Base-by-base conservation (phyloP, 2,329 filamentous ascomycete genomes). In the Tolypocladium ovalisporum region DNA sequence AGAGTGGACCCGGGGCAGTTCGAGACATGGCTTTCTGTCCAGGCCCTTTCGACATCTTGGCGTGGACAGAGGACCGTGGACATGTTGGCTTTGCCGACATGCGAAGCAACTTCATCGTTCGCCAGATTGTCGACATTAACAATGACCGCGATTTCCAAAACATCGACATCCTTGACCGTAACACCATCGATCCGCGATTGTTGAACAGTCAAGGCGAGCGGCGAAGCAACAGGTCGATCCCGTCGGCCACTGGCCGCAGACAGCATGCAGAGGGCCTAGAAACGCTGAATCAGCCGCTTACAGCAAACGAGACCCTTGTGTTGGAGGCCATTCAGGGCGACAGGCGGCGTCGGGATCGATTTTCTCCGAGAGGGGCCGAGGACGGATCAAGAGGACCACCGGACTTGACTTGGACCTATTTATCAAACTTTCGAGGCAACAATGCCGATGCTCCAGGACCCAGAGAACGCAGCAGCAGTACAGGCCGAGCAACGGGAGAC, bases 1-100 rank as follows among this genome's bases (percentile, higher is more conserved):
- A 82, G 59, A 79, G 77, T n/a, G 80, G 83, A 27, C 79, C 82
- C 24, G 93, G 93, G 49, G 91, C 93, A 36, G 85, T 97, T 56
- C 83, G 94, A 60, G 90, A 91, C 60, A 95, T 97, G 88, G 81
- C 87, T 1, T 99, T 99, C 68, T 91, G 89, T 5, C 92, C 93
- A 0, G 88, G 89, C 1, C 90, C 92, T 0, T 93, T 87, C 77
- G 93, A 97, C 68, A 81, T 99, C 22, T 76, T 99, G 44, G 88
- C 95, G 8, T 97, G 94, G 92, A 89, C 91, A 10, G 94, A 99
- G 71, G 89, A 96, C 65, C 86, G 89, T 61, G 88, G 87, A 4
- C 79, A 85, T 57, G 78, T 92, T 19, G 89, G 88, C 40, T 77
- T 93, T 42, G 87, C 87, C 6, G 89, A 94, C 70, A 73, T 89